phyloP scores from a whole-genome alignment of 179 eudicot species.

The Camellia oleifera region DNA sequence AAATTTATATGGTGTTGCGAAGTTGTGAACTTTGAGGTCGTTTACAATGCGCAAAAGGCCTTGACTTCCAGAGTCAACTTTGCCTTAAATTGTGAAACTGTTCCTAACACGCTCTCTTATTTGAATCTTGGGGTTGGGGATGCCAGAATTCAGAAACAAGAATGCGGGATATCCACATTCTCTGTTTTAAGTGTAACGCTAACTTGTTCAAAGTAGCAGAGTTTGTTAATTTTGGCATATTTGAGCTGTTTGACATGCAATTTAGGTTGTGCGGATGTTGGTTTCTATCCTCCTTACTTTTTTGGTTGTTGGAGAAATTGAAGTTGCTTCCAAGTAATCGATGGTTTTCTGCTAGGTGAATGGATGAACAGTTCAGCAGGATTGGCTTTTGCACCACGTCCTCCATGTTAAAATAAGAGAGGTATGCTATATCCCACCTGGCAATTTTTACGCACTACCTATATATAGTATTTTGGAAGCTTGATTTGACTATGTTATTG shows the following conservation, averaged over 20 bases:
- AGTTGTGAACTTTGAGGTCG: neutral
- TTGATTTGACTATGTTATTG: neutral
- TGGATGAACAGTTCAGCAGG: constrained; percentile 90
- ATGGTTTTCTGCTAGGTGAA: constrained; percentile 46
- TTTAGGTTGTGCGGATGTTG: neutral
- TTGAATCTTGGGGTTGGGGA: neutral
- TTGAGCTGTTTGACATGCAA: neutral
- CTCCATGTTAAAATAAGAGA: constrained; percentile 65
- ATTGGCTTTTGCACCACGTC: constrained; percentile 69
- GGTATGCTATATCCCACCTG: constrained; percentile 36
- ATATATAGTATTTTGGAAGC: neutral
- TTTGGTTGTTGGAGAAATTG: neutral
- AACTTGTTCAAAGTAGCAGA: neutral
- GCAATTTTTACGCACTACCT: neutral
- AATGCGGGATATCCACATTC: neutral
- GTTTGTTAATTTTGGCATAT: neutral
- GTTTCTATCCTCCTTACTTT: neutral
- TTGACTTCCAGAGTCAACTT: neutral
- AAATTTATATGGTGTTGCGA: neutral
- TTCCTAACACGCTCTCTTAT: neutral
- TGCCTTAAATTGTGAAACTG: neutral
- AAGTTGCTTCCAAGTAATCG: constrained; percentile 1
- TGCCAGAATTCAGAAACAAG: neutral
- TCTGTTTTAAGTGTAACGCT: neutral
- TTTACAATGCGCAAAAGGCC: neutral